These are phyloP conservation scores for Lentinus brumalis DNA, from an alignment of 768 basidiomycete genomes.

Conservation along the genomic window DNA sequence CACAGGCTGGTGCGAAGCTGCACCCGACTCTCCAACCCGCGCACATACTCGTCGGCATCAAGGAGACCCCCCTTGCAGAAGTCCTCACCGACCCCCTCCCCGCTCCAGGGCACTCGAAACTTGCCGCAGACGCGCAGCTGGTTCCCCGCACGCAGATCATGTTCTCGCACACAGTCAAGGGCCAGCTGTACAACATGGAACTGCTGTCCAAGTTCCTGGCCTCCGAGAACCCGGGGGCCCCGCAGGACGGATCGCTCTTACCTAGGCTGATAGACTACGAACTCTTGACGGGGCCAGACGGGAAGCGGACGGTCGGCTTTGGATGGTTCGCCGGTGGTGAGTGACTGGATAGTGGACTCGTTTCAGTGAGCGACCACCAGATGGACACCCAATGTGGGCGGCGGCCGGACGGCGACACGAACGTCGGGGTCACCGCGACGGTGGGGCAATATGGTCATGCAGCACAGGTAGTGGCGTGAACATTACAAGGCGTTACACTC, in stretches of 20 bases:
- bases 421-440: too few relatives aligned
- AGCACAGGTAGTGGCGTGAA: too few relatives aligned
- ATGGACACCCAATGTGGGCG: too few relatives aligned
- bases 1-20: slow-evolving; percentile 77
- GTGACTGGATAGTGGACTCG: slow-evolving; percentile 19
- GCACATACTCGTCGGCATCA: slow-evolving; percentile 85
- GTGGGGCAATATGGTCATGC: too few relatives aligned
- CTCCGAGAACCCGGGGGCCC: slow-evolving; percentile 21
- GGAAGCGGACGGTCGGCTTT: slow-evolving; percentile 84
- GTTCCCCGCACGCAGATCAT: slow-evolving; percentile 75
- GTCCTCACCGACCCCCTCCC: slow-evolving; percentile 50
- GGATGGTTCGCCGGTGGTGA: slow-evolving; percentile 91
- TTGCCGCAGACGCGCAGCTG: slow-evolving; percentile 10
- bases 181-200: slow-evolving; percentile 83
- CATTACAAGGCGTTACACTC: too few relatives aligned
- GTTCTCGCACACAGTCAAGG: slow-evolving; percentile 93
- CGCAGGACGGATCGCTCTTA: slow-evolving; percentile 21
- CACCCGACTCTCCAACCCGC: slow-evolving; percentile 57
- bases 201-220: slow-evolving; percentile 67
- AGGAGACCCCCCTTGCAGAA: slow-evolving; percentile 75
- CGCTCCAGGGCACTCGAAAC: slow-evolving; percentile 25
- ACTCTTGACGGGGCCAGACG: slow-evolving; percentile 60
- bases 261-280: slow-evolving; percentile 84
- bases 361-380: too few relatives aligned
- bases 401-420: too few relatives aligned